phyloP scores from a whole-genome alignment of 1,284 basidiomycete genomes.

The Apiotrichum veenhuisii region DNA sequence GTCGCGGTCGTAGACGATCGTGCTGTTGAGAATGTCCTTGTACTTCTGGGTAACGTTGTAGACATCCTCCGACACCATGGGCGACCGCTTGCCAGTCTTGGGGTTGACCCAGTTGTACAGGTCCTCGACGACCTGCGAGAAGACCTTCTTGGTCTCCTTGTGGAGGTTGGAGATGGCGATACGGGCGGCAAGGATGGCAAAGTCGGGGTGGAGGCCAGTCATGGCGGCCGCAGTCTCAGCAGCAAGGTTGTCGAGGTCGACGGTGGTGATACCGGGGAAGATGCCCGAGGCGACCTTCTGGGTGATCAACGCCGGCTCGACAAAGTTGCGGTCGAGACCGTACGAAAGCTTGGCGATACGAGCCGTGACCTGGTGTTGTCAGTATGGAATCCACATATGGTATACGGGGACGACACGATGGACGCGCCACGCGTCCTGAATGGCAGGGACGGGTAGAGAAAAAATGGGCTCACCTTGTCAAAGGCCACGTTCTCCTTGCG shows the following conservation, averaged over 20 bases:
- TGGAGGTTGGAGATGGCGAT: slow-evolving; percentile 93
- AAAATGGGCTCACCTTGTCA: background rate
- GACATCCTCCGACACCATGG: slow-evolving; percentile 88
- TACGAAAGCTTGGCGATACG: slow-evolving; percentile 91
- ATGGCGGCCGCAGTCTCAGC: slow-evolving; percentile 97
- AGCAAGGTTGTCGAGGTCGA: slow-evolving; percentile 93
- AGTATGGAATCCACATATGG: background rate
- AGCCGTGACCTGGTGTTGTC: slow-evolving; percentile 17
- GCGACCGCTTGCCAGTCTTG: slow-evolving; percentile 79
- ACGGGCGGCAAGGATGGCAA: slow-evolving; percentile 94
- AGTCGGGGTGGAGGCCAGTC: slow-evolving; percentile 93
- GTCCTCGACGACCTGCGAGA: slow-evolving; percentile 87
- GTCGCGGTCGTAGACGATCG: slow-evolving; percentile 97
- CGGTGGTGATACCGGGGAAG: slow-evolving; percentile 85
- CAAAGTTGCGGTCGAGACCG: slow-evolving; percentile 87
- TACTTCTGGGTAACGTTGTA: slow-evolving; percentile 81
- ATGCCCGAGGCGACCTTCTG: slow-evolving; percentile 96
- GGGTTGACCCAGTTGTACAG: slow-evolving; percentile 95
- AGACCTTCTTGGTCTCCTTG: slow-evolving; percentile 98
- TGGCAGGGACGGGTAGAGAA: background rate
- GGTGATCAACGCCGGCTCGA: slow-evolving; percentile 91
- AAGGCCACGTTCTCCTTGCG: slow-evolving; percentile 41
- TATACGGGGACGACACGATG: background rate
- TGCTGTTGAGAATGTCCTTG: slow-evolving; percentile 80
- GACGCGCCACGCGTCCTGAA: slow-evolving; percentile 2